phyloP scores from a whole-genome alignment of 2,329 filamentous ascomycete genomes.

The Nannizziopsis arthrosporioides region DNA sequence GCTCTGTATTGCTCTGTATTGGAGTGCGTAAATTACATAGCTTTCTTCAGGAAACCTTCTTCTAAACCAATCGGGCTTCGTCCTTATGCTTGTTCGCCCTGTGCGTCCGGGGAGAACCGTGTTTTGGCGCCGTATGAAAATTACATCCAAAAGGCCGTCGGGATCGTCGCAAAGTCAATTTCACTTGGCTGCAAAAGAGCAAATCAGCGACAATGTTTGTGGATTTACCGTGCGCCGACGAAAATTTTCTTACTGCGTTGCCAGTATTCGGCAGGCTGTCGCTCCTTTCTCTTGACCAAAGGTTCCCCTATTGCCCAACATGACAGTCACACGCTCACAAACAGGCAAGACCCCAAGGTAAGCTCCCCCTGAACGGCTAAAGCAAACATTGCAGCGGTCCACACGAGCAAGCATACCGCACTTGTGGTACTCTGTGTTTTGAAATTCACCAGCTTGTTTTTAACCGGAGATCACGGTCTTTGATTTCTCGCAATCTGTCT shows the following conservation, averaged over 20 bases:
- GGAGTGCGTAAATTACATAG: no score
- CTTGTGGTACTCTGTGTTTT: neutral
- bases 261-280: neutral
- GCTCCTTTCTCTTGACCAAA: constrained; percentile 8
- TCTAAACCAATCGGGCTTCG: no score
- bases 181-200: no score
- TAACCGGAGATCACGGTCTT: neutral
- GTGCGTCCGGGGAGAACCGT: no score
- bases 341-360: constrained; percentile 43
- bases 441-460: neutral
- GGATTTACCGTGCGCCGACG: neutral
- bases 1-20: no score
- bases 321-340: constrained; percentile 42
- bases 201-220: neutral
- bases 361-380: constrained; percentile 17
- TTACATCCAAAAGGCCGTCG: no score
- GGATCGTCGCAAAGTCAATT: no score
- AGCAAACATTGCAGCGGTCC: no score
- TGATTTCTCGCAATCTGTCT: neutral
- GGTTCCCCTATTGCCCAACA: constrained; percentile 15
- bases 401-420: no score
- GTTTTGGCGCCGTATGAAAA: no score
- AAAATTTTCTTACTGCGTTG: neutral
- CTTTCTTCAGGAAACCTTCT: no score
- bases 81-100: no score